Base-by-base conservation (phyloP, 768 basidiomycete species). In the Lentinus brumalis region DNA sequence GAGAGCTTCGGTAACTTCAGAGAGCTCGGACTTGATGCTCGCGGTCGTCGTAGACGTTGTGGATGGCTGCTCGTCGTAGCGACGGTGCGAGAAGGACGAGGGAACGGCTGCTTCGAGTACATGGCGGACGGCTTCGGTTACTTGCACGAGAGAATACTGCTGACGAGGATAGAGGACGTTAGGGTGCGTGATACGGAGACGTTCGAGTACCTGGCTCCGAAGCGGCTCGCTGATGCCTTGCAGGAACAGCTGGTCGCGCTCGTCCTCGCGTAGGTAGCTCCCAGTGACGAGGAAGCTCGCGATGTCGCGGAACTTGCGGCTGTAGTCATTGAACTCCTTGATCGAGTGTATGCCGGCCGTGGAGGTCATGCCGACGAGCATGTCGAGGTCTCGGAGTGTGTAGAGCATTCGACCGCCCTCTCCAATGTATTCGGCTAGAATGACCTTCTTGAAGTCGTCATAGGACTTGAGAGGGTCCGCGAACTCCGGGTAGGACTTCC, bases 401-500 rank as follows among this genome's bases (percentile, higher is more conserved):
- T 63, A 75, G 15, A 66, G 62, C 9, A 54, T 49, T 2, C 40
- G 49, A 18, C 65, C 65, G 15, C 62, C 50, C 7, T 49, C 50
- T 2, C 63, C 68, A 11, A 69, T 65, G 50, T 73, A 75, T 30
- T 69, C 60, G 9, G 67, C 66, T 29, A 66, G 47, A 1, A 74
- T 63, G 1, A 57, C 66, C 2, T 65, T 50, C 52, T 67, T 71
- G 60, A 73, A 70, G 1, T 63, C 57, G 9, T 65, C 61, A 47
- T 64, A 74, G 21, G 64, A 56, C 35, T 44, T 26, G 3, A 15
- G 35, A n/a, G 15, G 35, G 39, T 45, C 50, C 16, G 4, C n/a
- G 44, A 16, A 45, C 4, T 35, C n/a, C 3, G 50, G 30, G 32
- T 52, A 53, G 5, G 11, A 5, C 2, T 50, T 50, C 60, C 60